These are phyloP conservation scores for Ilyonectria destructans DNA, from an alignment of 2,329 filamentous ascomycete species.

Conservation along the genomic window DNA sequence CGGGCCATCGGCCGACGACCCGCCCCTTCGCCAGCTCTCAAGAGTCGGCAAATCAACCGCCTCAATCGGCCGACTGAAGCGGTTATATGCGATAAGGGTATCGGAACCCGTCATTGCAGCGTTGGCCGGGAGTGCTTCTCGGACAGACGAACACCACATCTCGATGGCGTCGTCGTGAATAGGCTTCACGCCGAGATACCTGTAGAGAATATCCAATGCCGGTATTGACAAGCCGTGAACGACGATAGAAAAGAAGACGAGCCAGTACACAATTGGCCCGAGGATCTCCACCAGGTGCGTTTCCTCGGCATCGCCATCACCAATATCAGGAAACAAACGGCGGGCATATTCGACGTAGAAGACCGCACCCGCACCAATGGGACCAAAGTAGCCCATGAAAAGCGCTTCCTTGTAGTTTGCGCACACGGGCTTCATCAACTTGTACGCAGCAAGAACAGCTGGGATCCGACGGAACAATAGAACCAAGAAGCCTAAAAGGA, in stretches of 20 bases:
- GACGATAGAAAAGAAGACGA: slow-evolving; percentile 50
- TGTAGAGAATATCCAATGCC: slow-evolving; percentile 36
- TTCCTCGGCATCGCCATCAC: slow-evolving; percentile 54
- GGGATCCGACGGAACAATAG: slow-evolving; percentile 71
- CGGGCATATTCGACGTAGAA: slow-evolving; percentile 76
- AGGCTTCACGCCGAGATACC: slow-evolving; percentile 52
- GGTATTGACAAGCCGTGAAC: slow-evolving; percentile 62
- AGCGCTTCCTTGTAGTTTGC: slow-evolving; percentile 70
- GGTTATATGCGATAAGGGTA: slow-evolving; percentile 30
- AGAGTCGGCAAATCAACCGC: slow-evolving; percentile 12
- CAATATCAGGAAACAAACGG: slow-evolving; percentile 58
- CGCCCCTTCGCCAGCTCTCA: neutral
- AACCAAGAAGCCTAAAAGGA: slow-evolving; percentile 67
- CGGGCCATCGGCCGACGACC: neutral
- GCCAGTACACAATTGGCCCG: slow-evolving; percentile 59
- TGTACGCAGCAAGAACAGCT: slow-evolving; percentile 67
- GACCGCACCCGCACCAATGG: slow-evolving; percentile 82
- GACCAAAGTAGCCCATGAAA: slow-evolving; percentile 80
- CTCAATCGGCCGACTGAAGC: slow-evolving; percentile 32
- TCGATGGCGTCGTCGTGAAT: slow-evolving; percentile 50
- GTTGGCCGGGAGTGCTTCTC: slow-evolving; percentile 21
- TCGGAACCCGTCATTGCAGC: neutral
- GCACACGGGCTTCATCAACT: slow-evolving; percentile 66
- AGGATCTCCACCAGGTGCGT: slow-evolving; percentile 56
- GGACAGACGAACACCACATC: slow-evolving; percentile 5